Percentiles rank a stretch among this genome's conserved stretches.
phyloP scores from a whole-genome alignment of 805 yeast species.

The Saturnispora diversa region DNA sequence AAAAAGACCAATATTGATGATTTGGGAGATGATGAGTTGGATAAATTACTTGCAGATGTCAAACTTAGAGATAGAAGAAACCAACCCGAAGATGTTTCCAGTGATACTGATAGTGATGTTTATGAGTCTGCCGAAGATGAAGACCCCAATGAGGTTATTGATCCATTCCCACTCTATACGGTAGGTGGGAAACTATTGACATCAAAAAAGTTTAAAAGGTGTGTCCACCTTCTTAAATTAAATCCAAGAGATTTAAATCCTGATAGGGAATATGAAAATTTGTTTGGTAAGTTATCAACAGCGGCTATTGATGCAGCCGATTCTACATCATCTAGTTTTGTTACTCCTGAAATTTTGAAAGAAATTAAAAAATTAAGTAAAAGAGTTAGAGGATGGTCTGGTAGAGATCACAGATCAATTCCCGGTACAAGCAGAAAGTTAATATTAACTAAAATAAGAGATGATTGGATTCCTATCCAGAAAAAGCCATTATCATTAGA shows the following conservation, averaged over 20 bases:
- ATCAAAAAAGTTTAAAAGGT: constrained; percentile 33
- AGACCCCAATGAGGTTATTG: constrained; percentile 22
- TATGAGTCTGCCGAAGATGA: constrained; percentile 30
- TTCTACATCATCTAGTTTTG: constrained; percentile 59
- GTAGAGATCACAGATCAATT: constrained; percentile 59
- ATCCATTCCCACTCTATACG: constrained; percentile 21
- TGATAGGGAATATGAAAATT: constrained; percentile 59
- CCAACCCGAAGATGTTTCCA: constrained; percentile 21
- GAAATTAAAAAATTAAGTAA: constrained; percentile 52
- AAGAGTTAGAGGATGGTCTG: constrained; percentile 78
- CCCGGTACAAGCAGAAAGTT: constrained; percentile 71
- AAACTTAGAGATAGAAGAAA: constrained; percentile 18
- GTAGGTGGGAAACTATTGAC: constrained; percentile 37
- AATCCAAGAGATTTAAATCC: constrained; percentile 56
- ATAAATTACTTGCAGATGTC: constrained; percentile 42
- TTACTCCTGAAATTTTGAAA: constrained; percentile 58
- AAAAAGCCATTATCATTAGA: constrained; percentile 56
- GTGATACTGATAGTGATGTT: constrained; percentile 26
- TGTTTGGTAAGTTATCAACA: constrained; percentile 64
- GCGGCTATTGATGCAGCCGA: constrained; percentile 70
- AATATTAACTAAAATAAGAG: constrained; percentile 61
- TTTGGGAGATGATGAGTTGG: constrained; percentile 38
- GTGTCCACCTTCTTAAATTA: constrained; percentile 37
- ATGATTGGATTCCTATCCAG: constrained; percentile 71
- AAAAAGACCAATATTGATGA: constrained; percentile 22